Evolutionary conservation across 2,329 filamentous ascomycete genomes (phyloP).

Genomic region (Neopestalotiopsis sp.): DNA sequence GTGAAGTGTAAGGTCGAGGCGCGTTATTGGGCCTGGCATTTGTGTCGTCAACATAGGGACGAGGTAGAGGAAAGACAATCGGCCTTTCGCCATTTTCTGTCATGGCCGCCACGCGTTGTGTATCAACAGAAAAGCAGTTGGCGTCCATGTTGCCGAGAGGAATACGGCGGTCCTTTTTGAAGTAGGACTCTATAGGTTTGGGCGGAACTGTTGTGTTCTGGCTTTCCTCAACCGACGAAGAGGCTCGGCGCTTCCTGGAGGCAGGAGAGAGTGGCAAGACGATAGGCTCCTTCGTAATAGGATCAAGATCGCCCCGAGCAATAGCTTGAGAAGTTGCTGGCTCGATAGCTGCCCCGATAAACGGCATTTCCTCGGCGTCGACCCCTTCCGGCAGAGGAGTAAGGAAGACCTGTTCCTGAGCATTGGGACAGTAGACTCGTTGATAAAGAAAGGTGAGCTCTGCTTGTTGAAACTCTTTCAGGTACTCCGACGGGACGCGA

Average conservation of each 20-base stretch:
- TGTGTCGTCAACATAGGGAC: constrained; percentile 56
- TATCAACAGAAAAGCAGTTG: constrained; percentile 63
- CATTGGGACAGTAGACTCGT: constrained; percentile 85
- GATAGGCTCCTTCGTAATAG: constrained; percentile 80
- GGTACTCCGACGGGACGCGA: constrained; percentile 79
- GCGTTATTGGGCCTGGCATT: constrained; percentile 23
- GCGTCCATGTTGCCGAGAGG: constrained; percentile 67
- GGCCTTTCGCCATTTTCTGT: constrained; percentile 56
- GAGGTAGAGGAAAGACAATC: constrained; percentile 62
- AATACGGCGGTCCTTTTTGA: constrained; percentile 55
- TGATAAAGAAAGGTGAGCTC: constrained; percentile 94
- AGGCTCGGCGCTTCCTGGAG: constrained; percentile 43
- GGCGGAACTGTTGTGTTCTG: constrained; percentile 30
- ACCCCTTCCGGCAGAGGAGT: constrained; percentile 69
- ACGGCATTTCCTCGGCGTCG: constrained; percentile 74
- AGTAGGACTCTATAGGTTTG: constrained; percentile 62
- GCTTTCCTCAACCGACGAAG: constrained; percentile 24
- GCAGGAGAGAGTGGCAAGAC: constrained; percentile 42
- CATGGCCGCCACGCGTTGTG: constrained; percentile 50
- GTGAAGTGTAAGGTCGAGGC: constrained; percentile 35
- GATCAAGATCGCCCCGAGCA: constrained; percentile 82
- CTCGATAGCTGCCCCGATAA: constrained; percentile 77
- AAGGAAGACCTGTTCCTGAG: constrained; percentile 74
- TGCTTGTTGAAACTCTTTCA: constrained; percentile 81
- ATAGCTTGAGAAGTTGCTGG: constrained; percentile 73